Base-by-base conservation (phyloP, 352 stramenopile genomes). In the Globisporangium cystogenes region DNA sequence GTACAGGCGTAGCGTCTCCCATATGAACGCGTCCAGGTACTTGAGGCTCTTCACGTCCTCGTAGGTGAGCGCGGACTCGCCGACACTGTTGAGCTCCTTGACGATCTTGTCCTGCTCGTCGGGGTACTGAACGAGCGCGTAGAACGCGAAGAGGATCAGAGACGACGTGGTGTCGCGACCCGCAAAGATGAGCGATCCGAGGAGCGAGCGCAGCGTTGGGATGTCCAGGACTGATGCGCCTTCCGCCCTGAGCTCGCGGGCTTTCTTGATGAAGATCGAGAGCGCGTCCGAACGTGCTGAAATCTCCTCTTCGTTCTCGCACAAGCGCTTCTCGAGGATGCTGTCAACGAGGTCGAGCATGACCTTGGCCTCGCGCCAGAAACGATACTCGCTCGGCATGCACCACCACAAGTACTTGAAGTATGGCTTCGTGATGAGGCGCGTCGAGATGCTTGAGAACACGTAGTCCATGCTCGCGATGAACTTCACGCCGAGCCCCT, bases 11-110 rank as follows among this genome's bases (percentile, higher is more conserved):
- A 90, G 62, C 4, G 76, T 70, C 51, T 94, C 83, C 46, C 72
- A 76, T 27, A 87, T 65, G 15, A 90, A 77, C 11, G 75, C 83
- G 18, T 83, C 64, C n/a, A 87, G 55, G 55, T 88, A 94, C 46
- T 60, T 70, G 48, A 94, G 57, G 12, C 51, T 54, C 60, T 85
- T 83, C 42, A 88, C 58, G 14, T 73, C 49, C 14, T 86, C 73
- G 60, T 84, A 84, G 11, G 67, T 75, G 18, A 82, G 60, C 20
- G 15, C 33, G 7, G 33, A 18, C 16, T 16, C 15, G 18, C 44
- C 26, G 48, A 51, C 11, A 16, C 29, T 33, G 14, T 51, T 24
- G 29, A 87, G 51, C 51, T 87, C 76, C 18, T 66, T 51, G 16
- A 79, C 27, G 37, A 82, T 78, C 61, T 76, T 70, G 24, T 76